phyloP scores from a whole-genome alignment of 2,329 filamentous ascomycete genomes.

The Tolypocladium sp. region DNA sequence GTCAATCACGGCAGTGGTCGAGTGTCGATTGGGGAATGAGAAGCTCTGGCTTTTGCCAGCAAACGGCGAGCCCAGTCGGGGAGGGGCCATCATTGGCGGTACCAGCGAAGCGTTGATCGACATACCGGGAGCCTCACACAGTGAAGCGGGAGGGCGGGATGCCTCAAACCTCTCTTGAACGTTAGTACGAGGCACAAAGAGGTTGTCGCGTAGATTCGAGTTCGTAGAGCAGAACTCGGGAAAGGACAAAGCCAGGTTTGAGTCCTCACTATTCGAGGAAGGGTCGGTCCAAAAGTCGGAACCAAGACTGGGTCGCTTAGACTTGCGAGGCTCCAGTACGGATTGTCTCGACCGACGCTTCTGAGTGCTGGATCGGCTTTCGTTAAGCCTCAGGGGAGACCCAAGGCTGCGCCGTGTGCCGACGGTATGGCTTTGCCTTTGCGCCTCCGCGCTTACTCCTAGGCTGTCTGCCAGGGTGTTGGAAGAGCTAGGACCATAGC shows the following conservation, averaged over 20 bases:
- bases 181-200: slow-evolving; percentile 32
- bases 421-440: slow-evolving; percentile 38
- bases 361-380: slow-evolving; percentile 43
- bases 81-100: slow-evolving; percentile 24
- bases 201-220: slow-evolving; percentile 22
- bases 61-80: slow-evolving; percentile 52
- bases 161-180: slow-evolving; percentile 30
- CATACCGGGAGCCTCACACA: background rate
- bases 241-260: slow-evolving; percentile 9
- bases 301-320: slow-evolving; percentile 44
- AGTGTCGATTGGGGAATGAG: slow-evolving; percentile 51
- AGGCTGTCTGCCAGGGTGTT: slow-evolving; percentile 32
- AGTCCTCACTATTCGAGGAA: slow-evolving; percentile 13
- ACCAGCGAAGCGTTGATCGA: slow-evolving; percentile 9
- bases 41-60: slow-evolving; percentile 39
- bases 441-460: slow-evolving; percentile 19
- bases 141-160: slow-evolving; percentile 10
- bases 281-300: slow-evolving; percentile 45
- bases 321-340: slow-evolving; percentile 35
- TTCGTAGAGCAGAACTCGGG: slow-evolving; percentile 24
- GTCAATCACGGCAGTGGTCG: slow-evolving; percentile 35
- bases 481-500: slow-evolving; percentile 54
- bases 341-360: slow-evolving; percentile 43
- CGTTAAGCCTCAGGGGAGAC: slow-evolving; percentile 42
- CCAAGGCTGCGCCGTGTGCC: slow-evolving; percentile 40